Evolutionary conservation across 495 filamentous ascomycete genomes (phyloP).

Genomic region (Aspergillus indologenus): DNA sequence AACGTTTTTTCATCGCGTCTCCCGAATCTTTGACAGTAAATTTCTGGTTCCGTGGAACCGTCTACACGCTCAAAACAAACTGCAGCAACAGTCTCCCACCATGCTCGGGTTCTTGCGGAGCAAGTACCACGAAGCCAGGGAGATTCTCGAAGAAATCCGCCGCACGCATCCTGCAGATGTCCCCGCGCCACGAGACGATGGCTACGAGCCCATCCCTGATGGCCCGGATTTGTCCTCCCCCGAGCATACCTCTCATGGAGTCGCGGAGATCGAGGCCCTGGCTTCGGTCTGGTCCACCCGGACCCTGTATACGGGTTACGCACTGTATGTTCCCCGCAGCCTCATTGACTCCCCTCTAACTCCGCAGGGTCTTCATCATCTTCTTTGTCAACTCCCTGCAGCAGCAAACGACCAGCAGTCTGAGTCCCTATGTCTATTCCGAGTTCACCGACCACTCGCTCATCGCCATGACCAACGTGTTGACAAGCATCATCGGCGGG

Average conservation of each 20-base stretch:
- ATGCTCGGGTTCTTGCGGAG: conserved; percentile 4
- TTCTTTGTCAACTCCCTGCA: conserved; percentile 34
- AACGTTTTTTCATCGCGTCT: neutral
- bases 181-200: neutral
- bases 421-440: conserved; percentile 17
- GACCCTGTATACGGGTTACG: conserved; percentile 6
- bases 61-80: neutral
- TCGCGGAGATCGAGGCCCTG: conserved; percentile 12
- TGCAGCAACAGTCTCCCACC: neutral
- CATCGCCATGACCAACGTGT: conserved; percentile 17
- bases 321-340: neutral
- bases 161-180: neutral
- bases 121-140: neutral
- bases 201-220: conserved; percentile 7
- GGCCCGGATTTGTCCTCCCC: neutral
- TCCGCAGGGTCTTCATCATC: conserved; percentile 11
- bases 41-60: neutral
- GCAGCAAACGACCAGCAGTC: conserved; percentile 9
- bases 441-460: conserved; percentile 22
- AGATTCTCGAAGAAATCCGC: neutral
- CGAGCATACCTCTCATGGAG: conserved; percentile 4
- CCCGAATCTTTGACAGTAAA: neutral
- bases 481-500: conserved; percentile 27
- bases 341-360: neutral
- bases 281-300: conserved; percentile 5